These are phyloP conservation scores for Prillingera fragicola DNA, from an alignment of 1,284 basidiomycete species.

Conservation along the genomic window DNA sequence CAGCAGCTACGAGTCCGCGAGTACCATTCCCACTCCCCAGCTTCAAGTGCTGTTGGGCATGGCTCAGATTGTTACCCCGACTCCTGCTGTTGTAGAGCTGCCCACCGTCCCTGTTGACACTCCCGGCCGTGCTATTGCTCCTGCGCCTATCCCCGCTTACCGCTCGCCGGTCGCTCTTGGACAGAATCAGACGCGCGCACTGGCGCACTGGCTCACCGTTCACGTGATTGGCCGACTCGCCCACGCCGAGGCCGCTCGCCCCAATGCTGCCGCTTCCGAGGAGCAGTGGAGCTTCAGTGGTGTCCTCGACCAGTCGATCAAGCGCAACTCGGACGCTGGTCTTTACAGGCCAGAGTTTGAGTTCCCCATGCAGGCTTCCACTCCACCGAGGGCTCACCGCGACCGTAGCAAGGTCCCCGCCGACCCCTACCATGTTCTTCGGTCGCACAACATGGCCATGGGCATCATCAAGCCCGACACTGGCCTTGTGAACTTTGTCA, in stretches of 20 bases:
- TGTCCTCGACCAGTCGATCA: constrained; percentile 1
- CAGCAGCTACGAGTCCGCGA: too few relatives aligned
- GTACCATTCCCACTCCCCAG: too few relatives aligned
- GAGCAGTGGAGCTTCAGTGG: constrained; percentile 2
- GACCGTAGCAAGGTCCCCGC: not conserved
- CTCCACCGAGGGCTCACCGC: not conserved
- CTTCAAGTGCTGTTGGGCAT: too few relatives aligned
- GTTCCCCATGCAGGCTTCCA: not conserved
- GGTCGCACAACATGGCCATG: constrained; percentile 2
- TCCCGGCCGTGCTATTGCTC: too few relatives aligned
- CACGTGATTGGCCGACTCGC: constrained; percentile 9
- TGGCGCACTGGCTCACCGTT: constrained; percentile 7
- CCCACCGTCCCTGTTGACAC: too few relatives aligned
- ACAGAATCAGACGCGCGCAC: not conserved
- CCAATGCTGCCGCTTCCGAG: not conserved
- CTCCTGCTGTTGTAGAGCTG: too few relatives aligned
- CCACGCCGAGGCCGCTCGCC: constrained; percentile 1
- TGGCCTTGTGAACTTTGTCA: constrained; percentile 8
- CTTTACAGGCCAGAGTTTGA: not conserved
- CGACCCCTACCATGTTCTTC: constrained; percentile 12
- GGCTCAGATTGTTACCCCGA: too few relatives aligned
- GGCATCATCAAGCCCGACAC: constrained; percentile 5
- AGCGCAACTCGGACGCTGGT: not conserved
- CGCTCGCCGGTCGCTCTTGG: not conserved
- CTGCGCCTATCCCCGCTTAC: not conserved